Conservation (phyloP, 257 asterid species). For the Forsythia viridissima region DNA sequence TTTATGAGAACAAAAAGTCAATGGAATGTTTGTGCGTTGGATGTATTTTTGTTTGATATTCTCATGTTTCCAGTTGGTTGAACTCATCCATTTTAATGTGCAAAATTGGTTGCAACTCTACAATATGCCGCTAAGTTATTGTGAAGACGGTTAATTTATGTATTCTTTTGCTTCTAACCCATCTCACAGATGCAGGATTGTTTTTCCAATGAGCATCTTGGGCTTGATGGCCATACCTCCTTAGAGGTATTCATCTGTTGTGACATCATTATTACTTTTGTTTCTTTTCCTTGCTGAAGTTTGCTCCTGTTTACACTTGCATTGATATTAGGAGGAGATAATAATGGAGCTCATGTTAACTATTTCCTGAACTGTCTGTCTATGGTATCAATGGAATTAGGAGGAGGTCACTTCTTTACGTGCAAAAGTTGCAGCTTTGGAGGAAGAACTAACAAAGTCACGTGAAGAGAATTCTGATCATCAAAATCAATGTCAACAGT, state of each 20-base stretch:
- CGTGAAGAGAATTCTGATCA: slow-evolving; percentile 55
- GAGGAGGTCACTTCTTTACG: slow-evolving; percentile 68
- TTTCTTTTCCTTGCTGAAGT: background rate
- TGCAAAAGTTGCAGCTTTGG: slow-evolving; percentile 66
- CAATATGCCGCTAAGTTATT: background rate
- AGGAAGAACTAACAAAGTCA: slow-evolving; percentile 67
- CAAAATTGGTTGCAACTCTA: background rate
- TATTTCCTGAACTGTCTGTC: background rate
- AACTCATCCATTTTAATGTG: background rate
- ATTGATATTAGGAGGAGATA: background rate
- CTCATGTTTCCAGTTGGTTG: background rate
- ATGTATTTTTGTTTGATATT: background rate
- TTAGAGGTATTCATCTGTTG: slow-evolving; percentile 51
- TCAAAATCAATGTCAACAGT: slow-evolving; percentile 38
- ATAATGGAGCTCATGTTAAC: background rate
- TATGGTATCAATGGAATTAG: slow-evolving; percentile 34
- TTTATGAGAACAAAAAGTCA: background rate
- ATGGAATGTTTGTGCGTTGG: background rate
- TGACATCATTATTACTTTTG: background rate
- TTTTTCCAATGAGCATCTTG: slow-evolving; percentile 51
- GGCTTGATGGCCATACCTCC: slow-evolving; percentile 47
- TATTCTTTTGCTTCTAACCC: slow-evolving; percentile 4
- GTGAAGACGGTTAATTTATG: background rate
- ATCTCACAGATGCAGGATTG: slow-evolving; percentile 48
- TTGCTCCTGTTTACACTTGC: background rate